These are phyloP conservation scores for Cenchrus purpureus DNA, from an alignment of 176 grass and related monocot genomes.

Conservation along the genomic window DNA sequence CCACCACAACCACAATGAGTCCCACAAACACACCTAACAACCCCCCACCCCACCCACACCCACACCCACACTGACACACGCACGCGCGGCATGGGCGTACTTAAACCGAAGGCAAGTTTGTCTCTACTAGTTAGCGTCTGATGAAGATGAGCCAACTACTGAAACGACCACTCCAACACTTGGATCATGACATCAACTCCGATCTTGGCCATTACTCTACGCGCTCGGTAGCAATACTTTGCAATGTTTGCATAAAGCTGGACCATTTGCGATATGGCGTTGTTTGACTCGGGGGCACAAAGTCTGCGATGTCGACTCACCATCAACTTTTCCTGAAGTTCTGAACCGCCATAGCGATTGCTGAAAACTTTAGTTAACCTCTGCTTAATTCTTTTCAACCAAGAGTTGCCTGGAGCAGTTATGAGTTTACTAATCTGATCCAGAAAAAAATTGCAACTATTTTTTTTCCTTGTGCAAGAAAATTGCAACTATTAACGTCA, in stretches of 20 bases:
- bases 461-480: background rate
- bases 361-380: conserved; percentile 14
- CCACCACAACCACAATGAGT: too few relatives aligned
- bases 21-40: too few relatives aligned
- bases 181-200: background rate
- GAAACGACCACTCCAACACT: background rate
- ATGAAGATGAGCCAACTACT: background rate
- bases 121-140: background rate
- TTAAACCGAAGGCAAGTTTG: background rate
- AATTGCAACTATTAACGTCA: background rate
- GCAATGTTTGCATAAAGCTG: background rate
- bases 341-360: background rate
- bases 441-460: background rate
- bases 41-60: too few relatives aligned
- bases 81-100: background rate
- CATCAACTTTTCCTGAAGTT: background rate
- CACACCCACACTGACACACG: too few relatives aligned
- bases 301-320: background rate
- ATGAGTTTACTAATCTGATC: conserved; percentile 2
- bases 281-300: conserved; percentile 32
- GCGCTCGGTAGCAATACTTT: background rate
- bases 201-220: background rate
- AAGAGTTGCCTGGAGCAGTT: background rate
- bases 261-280: background rate
- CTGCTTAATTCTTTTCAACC: conserved; percentile 12